Conservation (phyloP, 2,329 filamentous ascomycete species). For the Claviceps purpurea region DNA sequence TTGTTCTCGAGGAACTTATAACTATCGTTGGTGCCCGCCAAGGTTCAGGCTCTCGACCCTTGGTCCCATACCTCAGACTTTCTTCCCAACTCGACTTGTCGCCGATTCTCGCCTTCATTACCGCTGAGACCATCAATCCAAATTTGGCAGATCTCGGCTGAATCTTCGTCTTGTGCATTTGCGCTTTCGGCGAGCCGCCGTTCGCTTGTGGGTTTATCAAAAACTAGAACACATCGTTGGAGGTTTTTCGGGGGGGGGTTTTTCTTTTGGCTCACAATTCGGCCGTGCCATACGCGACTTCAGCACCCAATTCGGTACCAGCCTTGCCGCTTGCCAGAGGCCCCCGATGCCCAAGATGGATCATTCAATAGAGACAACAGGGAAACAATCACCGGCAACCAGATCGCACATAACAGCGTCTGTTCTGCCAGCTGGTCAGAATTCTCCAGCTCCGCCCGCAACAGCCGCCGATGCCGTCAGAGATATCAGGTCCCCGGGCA, state of each 20-base stretch:
- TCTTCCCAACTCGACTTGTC: not conserved
- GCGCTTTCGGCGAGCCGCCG: not conserved
- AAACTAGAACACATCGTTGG: not conserved
- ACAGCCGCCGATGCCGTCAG: slow-evolving; percentile 14
- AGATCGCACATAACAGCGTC: slow-evolving; percentile 4
- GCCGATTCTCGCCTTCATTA: not conserved
- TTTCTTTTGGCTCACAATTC: not conserved
- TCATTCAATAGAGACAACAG: not conserved
- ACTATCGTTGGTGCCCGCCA: not conserved
- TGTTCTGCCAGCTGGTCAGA: not conserved
- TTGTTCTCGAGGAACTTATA: not conserved
- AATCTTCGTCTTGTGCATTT: not conserved
- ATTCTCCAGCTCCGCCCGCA: not conserved
- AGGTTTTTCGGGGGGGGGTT: not conserved
- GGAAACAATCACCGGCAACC: not conserved
- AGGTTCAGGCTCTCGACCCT: not conserved
- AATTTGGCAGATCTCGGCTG: not conserved
- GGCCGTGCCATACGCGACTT: not conserved
- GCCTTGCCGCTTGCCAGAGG: not conserved
- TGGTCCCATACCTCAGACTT: not conserved
- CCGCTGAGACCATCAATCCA: not conserved
- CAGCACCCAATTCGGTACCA: not conserved
- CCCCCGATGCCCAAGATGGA: not conserved
- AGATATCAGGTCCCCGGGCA: slow-evolving; percentile 34
- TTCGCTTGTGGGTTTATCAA: not conserved